Percentiles rank a stretch among this genome's conserved stretches.
These are phyloP conservation scores for Alternaria incomplexa DNA, from an alignment of 2,329 filamentous ascomycete genomes.

Conservation along the genomic window DNA sequence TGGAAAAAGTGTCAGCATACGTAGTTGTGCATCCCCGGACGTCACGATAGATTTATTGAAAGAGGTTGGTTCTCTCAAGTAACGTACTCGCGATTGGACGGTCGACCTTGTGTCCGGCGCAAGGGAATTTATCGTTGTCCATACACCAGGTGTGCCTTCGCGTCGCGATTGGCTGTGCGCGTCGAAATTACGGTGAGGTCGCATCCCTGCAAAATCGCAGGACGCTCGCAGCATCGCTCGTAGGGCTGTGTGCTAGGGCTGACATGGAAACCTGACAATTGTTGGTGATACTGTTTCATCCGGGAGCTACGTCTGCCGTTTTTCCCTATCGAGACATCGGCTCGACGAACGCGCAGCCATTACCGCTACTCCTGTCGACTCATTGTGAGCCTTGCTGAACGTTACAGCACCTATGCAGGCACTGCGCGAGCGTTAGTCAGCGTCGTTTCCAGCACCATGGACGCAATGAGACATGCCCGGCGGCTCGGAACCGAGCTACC, in stretches of 20 bases:
- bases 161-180: neutral
- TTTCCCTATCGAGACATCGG: neutral
- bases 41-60: neutral
- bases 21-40: neutral
- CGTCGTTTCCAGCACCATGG: conserved; percentile 13
- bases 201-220: conserved; percentile 19
- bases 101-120: neutral
- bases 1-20: conserved; percentile 1
- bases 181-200: conserved; percentile 32
- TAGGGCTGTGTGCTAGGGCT: conserved; percentile 35
- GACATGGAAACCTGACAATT: conserved; percentile 6
- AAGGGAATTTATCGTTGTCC: neutral
- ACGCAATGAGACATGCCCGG: conserved; percentile 22
- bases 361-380: conserved; percentile 19
- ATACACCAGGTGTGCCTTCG: neutral
- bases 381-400: conserved; percentile 10
- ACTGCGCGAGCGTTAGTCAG: conserved; percentile 1
- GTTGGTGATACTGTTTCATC: neutral
- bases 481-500: neutral
- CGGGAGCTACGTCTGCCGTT: neutral
- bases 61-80: neutral
- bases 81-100: neutral
- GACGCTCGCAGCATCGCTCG: conserved; percentile 9
- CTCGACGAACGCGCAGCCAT: conserved; percentile 14
- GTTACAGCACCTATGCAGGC: conserved; percentile 9